These are phyloP conservation scores for Acacia acuminata DNA, from an alignment of 306 rosid genomes.

Conservation along the genomic window DNA sequence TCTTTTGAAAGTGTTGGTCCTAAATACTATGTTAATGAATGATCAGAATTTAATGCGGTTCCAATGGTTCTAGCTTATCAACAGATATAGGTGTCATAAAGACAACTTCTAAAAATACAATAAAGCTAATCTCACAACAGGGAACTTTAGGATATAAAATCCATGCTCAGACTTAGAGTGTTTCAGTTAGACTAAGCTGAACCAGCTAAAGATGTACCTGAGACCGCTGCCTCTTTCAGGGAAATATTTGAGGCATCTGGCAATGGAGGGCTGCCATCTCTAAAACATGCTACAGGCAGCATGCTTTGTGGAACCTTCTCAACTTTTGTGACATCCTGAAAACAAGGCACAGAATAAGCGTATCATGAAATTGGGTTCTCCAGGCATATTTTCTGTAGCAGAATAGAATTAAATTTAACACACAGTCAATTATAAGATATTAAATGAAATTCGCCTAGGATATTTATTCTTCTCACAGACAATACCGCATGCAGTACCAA, in stretches of 20 bases:
- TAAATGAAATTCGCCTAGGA: neutral
- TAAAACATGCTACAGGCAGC: conserved; percentile 78
- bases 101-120: neutral
- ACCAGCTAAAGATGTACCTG: conserved; percentile 38
- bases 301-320: conserved; percentile 53
- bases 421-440: neutral
- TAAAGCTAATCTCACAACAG: conserved; percentile 1
- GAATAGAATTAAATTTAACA: neutral
- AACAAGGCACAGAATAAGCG: conserved; percentile 27
- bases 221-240: conserved; percentile 51
- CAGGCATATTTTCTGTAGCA: conserved; percentile 12
- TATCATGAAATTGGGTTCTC: conserved; percentile 5
- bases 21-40: neutral
- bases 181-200: conserved; percentile 22
- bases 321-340: conserved; percentile 59
- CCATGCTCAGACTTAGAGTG: conserved; percentile 18
- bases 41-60: neutral
- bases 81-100: conserved; percentile 1
- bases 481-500: conserved; percentile 8
- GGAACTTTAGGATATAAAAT: conserved; percentile 24
- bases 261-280: conserved; percentile 90
- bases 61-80: conserved; percentile 1
- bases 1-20: neutral
- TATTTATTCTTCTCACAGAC: conserved; percentile 22
- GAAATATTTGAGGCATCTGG: conserved; percentile 72